These are phyloP conservation scores for Yarrowia sp. DNA, from an alignment of 805 yeast species.

Conservation along the genomic window DNA sequence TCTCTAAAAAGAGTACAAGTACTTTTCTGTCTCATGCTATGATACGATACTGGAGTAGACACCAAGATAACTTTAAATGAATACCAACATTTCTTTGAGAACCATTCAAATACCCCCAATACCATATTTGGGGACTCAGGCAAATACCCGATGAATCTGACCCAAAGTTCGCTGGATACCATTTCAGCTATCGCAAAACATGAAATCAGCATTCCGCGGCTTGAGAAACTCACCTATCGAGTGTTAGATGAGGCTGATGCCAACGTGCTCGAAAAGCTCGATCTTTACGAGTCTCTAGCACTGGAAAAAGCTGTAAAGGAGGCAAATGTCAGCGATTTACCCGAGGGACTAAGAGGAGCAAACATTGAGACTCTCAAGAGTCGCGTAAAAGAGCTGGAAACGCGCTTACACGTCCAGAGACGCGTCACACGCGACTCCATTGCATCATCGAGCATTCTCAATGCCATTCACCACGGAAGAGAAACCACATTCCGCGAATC, in stretches of 20 bases:
- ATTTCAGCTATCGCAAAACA: neutral
- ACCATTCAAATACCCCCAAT: neutral
- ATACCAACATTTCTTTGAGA: no score
- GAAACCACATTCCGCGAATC: conserved; percentile 15
- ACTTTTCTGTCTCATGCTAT: no score
- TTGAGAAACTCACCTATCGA: conserved; percentile 1
- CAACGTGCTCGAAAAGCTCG: neutral
- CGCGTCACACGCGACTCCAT: conserved; percentile 15
- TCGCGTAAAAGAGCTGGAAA: neutral
- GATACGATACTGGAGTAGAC: no score
- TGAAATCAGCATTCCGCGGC: neutral
- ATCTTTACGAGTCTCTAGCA: neutral
- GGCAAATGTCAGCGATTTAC: neutral
- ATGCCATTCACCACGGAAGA: conserved; percentile 16
- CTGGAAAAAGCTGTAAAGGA: neutral
- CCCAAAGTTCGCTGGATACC: conserved; percentile 3
- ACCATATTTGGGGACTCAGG: neutral
- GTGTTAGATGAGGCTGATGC: neutral
- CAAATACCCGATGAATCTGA: neutral
- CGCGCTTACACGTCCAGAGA: conserved; percentile 5
- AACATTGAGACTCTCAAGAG: neutral
- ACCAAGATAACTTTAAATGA: no score
- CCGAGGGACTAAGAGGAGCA: neutral
- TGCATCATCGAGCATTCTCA: conserved; percentile 15
- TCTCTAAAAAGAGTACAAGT: no score